Conservation (phyloP, 1,284 basidiomycete genomes). For the Pyrrhoderma noxium region DNA sequence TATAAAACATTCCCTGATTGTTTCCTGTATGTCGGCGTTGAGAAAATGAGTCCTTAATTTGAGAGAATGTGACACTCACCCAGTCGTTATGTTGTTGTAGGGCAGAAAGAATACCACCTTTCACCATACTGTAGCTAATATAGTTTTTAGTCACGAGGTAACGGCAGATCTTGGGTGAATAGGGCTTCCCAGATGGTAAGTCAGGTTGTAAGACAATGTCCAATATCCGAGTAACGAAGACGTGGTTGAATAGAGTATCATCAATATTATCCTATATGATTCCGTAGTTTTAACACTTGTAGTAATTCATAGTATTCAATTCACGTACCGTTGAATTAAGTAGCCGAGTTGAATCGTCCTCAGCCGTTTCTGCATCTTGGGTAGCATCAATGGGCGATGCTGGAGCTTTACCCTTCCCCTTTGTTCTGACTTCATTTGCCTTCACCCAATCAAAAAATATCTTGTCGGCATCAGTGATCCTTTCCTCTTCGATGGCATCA, state of each 20-base stretch:
- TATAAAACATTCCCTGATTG: constrained; percentile 44
- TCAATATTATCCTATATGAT: neutral
- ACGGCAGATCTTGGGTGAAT: constrained; percentile 46
- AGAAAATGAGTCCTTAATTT: neutral
- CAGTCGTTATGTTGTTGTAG: constrained; percentile 53
- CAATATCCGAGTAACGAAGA: constrained; percentile 52
- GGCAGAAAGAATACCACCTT: constrained; percentile 45
- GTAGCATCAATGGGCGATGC: constrained; percentile 4
- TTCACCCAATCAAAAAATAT: constrained; percentile 47
- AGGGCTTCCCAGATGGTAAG: constrained; percentile 31
- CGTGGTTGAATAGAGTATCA: constrained; percentile 31
- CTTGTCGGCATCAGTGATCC: constrained; percentile 34
- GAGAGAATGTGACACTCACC: constrained; percentile 35
- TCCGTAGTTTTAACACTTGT: neutral
- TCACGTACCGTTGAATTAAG: neutral
- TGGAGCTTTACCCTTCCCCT: constrained; percentile 19
- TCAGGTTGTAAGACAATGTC: constrained; percentile 38
- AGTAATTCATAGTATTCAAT: neutral
- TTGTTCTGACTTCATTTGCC: constrained; percentile 25
- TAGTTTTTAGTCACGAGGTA: constrained; percentile 46
- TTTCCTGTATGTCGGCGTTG: constrained; percentile 34
- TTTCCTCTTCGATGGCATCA: constrained; percentile 25
- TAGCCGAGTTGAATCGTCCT: neutral
- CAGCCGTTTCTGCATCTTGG: constrained; percentile 7
- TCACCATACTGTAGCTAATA: constrained; percentile 53